Conservation (phyloP, 345 rosid genomes). For the Lenwebbia sp. region DNA sequence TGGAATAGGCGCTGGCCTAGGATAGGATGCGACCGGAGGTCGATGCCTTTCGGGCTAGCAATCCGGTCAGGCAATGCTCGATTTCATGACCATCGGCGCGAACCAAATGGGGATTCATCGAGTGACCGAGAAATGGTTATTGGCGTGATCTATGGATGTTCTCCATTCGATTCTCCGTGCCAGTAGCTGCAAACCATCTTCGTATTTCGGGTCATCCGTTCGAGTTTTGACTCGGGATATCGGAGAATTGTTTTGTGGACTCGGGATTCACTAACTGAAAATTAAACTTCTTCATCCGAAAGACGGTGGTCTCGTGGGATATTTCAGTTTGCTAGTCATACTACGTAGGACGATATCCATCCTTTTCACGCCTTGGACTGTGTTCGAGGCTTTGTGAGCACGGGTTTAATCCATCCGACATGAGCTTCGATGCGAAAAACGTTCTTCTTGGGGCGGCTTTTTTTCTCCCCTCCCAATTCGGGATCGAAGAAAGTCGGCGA, state of each 20-base stretch:
- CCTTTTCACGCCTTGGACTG: accelerated
- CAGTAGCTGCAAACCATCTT: neutral
- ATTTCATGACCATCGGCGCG: neutral
- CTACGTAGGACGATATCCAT: too few species aligned
- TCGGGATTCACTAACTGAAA: too few species aligned
- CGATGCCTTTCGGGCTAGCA: neutral
- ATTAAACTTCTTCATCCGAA: neutral
- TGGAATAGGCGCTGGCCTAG: neutral
- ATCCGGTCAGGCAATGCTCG: neutral
- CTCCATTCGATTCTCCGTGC: neutral
- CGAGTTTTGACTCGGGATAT: neutral
- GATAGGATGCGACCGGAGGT: neutral
- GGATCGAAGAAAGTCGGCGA: neutral
- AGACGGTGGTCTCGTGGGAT: neutral
- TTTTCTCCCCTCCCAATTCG: neutral
- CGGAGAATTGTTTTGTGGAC: neutral
- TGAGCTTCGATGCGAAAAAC: too few species aligned
- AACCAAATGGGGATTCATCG: neutral
- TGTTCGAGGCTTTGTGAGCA: neutral
- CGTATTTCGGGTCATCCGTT: neutral
- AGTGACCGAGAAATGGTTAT: neutral
- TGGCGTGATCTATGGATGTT: neutral
- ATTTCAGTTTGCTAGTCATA: too few species aligned
- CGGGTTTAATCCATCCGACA: neutral
- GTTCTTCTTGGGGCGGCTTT: too few species aligned